Evolutionary conservation across 495 filamentous ascomycete species (phyloP).

Genomic region (Xylaria castorea): DNA sequence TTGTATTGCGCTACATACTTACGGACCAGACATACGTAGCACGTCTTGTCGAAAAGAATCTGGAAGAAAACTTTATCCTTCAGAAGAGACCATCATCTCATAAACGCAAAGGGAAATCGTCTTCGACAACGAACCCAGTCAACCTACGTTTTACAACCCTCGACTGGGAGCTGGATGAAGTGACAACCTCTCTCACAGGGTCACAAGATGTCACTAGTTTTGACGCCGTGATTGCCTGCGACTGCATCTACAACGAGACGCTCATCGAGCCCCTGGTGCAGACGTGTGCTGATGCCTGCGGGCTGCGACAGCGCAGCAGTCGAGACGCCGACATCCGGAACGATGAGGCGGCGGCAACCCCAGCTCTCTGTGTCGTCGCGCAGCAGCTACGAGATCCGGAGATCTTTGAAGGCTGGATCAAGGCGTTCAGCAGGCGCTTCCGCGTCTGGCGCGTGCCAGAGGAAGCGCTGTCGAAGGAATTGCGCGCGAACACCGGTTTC

Average conservation of each 20-base stretch:
- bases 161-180: conserved; percentile 73
- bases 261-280: conserved; percentile 83
- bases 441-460: conserved; percentile 80
- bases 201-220: conserved; percentile 45
- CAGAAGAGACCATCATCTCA: conserved; percentile 23
- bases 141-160: conserved; percentile 59
- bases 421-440: conserved; percentile 69
- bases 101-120: conserved; percentile 35
- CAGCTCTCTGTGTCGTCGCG: conserved; percentile 70
- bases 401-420: conserved; percentile 85
- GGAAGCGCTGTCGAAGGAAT: conserved; percentile 51
- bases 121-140: conserved; percentile 19
- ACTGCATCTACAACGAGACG: conserved; percentile 89
- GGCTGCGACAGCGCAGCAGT: conserved; percentile 52
- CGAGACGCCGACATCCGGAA: background rate
- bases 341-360: conserved; percentile 24
- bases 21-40: conserved; percentile 90
- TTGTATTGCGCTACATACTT: conserved; percentile 71
- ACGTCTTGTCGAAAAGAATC: conserved; percentile 74
- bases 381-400: conserved; percentile 85
- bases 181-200: conserved; percentile 47
- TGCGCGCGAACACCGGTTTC: conserved; percentile 68
- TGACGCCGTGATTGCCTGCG: conserved; percentile 78
- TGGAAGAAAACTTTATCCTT: conserved; percentile 63
- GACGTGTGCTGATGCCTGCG: conserved; percentile 81